Evolutionary conservation across 2,329 filamentous ascomycete genomes (phyloP).

Genomic region (Ophiocordyceps camponoti-rufipedis): DNA sequence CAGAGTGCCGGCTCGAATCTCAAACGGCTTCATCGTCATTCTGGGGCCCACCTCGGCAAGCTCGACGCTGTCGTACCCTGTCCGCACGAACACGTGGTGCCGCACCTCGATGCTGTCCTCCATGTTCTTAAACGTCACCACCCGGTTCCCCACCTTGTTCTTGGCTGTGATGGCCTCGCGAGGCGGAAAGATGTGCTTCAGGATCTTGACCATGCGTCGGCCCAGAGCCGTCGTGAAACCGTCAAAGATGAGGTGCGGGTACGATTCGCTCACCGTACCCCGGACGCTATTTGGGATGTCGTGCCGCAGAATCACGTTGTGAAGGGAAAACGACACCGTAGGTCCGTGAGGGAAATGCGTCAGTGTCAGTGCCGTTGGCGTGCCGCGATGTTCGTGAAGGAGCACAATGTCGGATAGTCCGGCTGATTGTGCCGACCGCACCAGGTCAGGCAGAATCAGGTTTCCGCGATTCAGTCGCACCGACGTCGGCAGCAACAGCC

Average conservation of each 20-base stretch:
- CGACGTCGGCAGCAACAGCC: slow-evolving; percentile 64
- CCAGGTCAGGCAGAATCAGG: slow-evolving; percentile 68
- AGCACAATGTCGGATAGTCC: slow-evolving; percentile 73
- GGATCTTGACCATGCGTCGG: slow-evolving; percentile 65
- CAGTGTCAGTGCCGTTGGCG: slow-evolving; percentile 74
- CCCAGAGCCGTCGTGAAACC: slow-evolving; percentile 74
- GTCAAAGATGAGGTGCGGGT: slow-evolving; percentile 91
- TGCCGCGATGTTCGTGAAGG: slow-evolving; percentile 82
- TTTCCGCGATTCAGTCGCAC: slow-evolving; percentile 88
- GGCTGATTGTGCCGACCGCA: slow-evolving; percentile 61
- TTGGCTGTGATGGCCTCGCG: slow-evolving; percentile 55
- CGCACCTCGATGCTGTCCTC: slow-evolving; percentile 88
- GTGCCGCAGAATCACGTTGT: slow-evolving; percentile 82
- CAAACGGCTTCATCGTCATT: slow-evolving; percentile 94
- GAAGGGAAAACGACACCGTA: slow-evolving; percentile 61
- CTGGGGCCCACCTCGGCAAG: slow-evolving; percentile 78
- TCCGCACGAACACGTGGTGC: slow-evolving; percentile 71
- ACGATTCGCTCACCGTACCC: slow-evolving; percentile 80
- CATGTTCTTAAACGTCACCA: slow-evolving; percentile 88
- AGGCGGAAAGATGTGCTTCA: slow-evolving; percentile 90
- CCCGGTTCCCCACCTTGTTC: slow-evolving; percentile 64
- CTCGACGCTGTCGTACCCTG: slow-evolving; percentile 76
- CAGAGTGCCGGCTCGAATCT: slow-evolving; percentile 77
- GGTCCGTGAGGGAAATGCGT: slow-evolving; percentile 81
- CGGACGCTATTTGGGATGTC: slow-evolving; percentile 79